These are phyloP conservation scores for Larix kaempferi DNA, from an alignment of 75 land plant species.

Conservation along the genomic window DNA sequence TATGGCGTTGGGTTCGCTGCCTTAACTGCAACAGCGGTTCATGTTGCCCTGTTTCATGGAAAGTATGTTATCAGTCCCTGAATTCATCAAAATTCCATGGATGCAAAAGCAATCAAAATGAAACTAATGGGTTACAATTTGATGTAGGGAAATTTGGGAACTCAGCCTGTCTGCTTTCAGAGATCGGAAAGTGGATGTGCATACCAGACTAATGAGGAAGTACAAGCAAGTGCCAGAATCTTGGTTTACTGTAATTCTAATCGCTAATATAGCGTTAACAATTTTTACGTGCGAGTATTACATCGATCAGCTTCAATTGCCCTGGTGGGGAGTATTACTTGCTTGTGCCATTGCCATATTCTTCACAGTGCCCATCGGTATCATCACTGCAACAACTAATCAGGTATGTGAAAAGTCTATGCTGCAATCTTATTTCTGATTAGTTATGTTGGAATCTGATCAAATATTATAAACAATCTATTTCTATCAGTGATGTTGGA, in stretches of 20 bases:
- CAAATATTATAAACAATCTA: too few relatives aligned
- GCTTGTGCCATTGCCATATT: slow-evolving; percentile 25
- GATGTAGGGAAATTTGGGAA: slow-evolving; percentile 28
- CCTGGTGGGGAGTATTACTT: slow-evolving; percentile 40
- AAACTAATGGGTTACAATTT: background rate
- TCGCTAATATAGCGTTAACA: slow-evolving; percentile 7
- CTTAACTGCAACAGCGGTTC: slow-evolving; percentile 23
- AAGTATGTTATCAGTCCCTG: slow-evolving; percentile 11
- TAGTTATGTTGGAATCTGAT: too few relatives aligned
- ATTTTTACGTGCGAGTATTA: slow-evolving; percentile 11
- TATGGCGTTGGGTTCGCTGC: slow-evolving; percentile 35
- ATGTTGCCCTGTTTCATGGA: slow-evolving; percentile 31
- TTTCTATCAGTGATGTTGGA: too few relatives aligned
- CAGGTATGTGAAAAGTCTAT: slow-evolving; percentile 14
- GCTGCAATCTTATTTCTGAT: too few relatives aligned
- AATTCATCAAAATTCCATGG: too few relatives aligned
- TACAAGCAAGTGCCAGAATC: slow-evolving; percentile 18
- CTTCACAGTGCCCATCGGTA: slow-evolving; percentile 37
- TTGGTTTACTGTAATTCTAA: slow-evolving; percentile 24
- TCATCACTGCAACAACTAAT: slow-evolving; percentile 34
- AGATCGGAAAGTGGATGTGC: slow-evolving; percentile 14
- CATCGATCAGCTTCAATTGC: slow-evolving; percentile 25
- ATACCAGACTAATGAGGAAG: slow-evolving; percentile 22
- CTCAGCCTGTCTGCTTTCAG: slow-evolving; percentile 20
- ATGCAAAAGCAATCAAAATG: too few relatives aligned